Evolutionary conservation across 108 stramenopile species (phyloP).

Genomic region (Nitzschia inconspicua): DNA sequence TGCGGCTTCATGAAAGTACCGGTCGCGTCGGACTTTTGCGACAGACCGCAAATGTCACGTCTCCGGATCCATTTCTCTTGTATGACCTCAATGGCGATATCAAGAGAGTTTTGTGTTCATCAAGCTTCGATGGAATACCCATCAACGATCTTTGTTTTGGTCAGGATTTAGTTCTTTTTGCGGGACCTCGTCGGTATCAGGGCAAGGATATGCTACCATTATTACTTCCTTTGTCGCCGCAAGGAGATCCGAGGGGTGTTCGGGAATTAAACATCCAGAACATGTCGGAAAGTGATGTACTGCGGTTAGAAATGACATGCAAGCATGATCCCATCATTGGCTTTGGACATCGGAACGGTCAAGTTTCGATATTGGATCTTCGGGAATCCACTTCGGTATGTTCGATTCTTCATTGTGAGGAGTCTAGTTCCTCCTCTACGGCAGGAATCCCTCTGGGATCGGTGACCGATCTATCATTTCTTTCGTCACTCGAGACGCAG

Average conservation of each 20-base stretch:
- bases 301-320: constrained; percentile 33
- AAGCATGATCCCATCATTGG: constrained; percentile 22
- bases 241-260: background rate
- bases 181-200: constrained; percentile 6
- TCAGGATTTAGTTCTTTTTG: constrained; percentile 19
- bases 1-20: constrained; percentile 29
- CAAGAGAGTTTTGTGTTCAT: too few species aligned
- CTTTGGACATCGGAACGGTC: constrained; percentile 39
- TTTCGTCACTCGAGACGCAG: background rate
- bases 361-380: constrained; percentile 32
- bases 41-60: constrained; percentile 8
- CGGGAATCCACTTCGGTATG: constrained; percentile 11
- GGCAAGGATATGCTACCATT: constrained; percentile 5
- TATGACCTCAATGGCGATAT: too few species aligned
- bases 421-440: background rate
- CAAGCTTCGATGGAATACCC: constrained; percentile 21
- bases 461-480: constrained; percentile 24
- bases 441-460: constrained; percentile 6
- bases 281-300: constrained; percentile 26
- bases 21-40: constrained; percentile 4
- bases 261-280: constrained; percentile 22
- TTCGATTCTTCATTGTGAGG: constrained; percentile 14
- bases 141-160: constrained; percentile 30
- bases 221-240: constrained; percentile 14
- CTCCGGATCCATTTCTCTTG: too few species aligned